Evolutionary conservation across 2,329 filamentous ascomycete genomes (phyloP).

Genomic region (Atkinsonella texensis): DNA sequence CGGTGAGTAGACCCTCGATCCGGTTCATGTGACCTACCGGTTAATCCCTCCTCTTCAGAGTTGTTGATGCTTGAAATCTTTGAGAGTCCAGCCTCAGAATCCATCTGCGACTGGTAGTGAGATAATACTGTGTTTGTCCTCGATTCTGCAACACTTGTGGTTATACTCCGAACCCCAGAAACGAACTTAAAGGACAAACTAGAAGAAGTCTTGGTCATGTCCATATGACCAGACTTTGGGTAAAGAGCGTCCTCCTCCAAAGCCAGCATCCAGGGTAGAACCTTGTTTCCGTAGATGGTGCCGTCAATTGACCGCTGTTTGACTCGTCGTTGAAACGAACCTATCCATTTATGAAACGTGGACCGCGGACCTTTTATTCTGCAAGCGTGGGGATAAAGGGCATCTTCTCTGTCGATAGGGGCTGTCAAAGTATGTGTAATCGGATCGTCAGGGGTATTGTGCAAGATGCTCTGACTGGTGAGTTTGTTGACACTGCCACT

Average conservation of each 20-base stretch:
- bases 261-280: conserved; percentile 1
- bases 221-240: conserved; percentile 2
- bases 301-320: conserved; percentile 19
- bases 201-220: conserved; percentile 33
- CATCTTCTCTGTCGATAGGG: not conserved
- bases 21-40: conserved; percentile 35
- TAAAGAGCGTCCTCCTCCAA: not conserved
- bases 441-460: not conserved
- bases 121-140: conserved; percentile 39
- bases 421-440: not conserved
- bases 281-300: conserved; percentile 4
- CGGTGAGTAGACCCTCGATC: conserved; percentile 61
- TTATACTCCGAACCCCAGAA: conserved; percentile 69
- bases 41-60: conserved; percentile 52
- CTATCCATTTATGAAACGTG: conserved; percentile 65
- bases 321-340: conserved; percentile 49
- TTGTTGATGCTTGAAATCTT: conserved; percentile 44
- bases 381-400: not conserved
- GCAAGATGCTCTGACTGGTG: no score
- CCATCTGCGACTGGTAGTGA: conserved; percentile 43
- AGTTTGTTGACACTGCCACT: no score
- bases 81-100: conserved; percentile 51
- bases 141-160: conserved; percentile 61
- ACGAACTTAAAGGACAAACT: conserved; percentile 70
- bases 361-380: conserved; percentile 9